phyloP scores from a whole-genome alignment of 2,329 filamentous ascomycete species.

The Neofusicoccum sp. region DNA sequence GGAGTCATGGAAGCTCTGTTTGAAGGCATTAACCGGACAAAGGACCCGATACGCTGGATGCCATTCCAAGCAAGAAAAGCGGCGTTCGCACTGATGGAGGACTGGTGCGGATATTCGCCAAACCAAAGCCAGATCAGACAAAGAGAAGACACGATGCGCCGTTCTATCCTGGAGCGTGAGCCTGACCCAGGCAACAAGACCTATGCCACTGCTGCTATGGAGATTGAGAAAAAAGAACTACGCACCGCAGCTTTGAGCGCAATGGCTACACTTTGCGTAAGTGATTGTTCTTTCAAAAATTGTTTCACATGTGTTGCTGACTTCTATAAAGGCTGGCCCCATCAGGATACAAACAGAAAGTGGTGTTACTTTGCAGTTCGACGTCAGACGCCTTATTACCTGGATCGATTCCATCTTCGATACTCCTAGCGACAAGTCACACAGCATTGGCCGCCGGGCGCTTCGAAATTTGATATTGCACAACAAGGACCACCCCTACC shows the following conservation, averaged over 20 bases:
- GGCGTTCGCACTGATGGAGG: slow-evolving; percentile 94
- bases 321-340: slow-evolving; percentile 53
- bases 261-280: slow-evolving; percentile 89
- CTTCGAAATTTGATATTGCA: slow-evolving; percentile 86
- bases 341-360: slow-evolving; percentile 87
- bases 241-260: slow-evolving; percentile 87
- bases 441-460: slow-evolving; percentile 82
- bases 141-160: slow-evolving; percentile 82
- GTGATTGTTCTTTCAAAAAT: slow-evolving; percentile 58
- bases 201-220: slow-evolving; percentile 82
- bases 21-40: slow-evolving; percentile 81
- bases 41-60: slow-evolving; percentile 89
- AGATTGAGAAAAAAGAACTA: slow-evolving; percentile 93
- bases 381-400: slow-evolving; percentile 84
- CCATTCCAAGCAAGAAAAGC: slow-evolving; percentile 96
- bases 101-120: slow-evolving; percentile 97
- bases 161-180: slow-evolving; percentile 78
- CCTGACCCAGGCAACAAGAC: slow-evolving; percentile 69
- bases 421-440: slow-evolving; percentile 85
- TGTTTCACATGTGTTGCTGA: background rate
- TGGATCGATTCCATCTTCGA: slow-evolving; percentile 97
- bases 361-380: slow-evolving; percentile 83
- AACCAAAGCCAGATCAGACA: slow-evolving; percentile 80
- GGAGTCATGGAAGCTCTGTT: slow-evolving; percentile 91
- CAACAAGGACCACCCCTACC: slow-evolving; percentile 80